Conservation (phyloP, 1,284 basidiomycete species). For the Puccinia horiana region DNA sequence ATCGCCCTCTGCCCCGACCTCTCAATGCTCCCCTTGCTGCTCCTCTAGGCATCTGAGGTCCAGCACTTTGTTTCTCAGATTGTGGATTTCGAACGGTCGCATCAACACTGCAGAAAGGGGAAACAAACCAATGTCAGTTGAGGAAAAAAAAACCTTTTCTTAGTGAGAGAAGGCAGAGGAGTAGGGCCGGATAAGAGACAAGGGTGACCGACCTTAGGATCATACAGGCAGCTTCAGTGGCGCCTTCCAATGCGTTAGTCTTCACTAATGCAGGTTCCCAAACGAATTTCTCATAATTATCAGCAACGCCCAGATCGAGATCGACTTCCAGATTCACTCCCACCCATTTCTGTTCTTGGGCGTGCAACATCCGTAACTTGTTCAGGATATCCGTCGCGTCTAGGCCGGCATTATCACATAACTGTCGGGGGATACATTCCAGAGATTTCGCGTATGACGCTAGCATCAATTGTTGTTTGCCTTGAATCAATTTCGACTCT, state of each 20-base stretch:
- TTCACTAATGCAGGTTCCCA: constrained; percentile 98
- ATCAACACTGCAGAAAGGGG: constrained; percentile 68
- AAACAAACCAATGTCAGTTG: background rate
- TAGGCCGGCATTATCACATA: constrained; percentile 96
- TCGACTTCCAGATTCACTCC: constrained; percentile 85
- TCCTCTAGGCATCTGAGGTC: constrained; percentile 79
- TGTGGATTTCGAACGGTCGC: constrained; percentile 92
- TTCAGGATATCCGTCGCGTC: constrained; percentile 98
- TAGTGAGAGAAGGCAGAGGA: background rate
- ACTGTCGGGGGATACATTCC: constrained; percentile 95
- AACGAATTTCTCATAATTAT: constrained; percentile 94
- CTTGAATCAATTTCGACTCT: constrained; percentile 86
- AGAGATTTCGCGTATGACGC: constrained; percentile 95
- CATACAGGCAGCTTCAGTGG: constrained; percentile 92
- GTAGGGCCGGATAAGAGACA: background rate
- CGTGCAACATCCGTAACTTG: constrained; percentile 95
- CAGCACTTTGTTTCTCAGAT: constrained; percentile 62
- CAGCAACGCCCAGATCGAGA: constrained; percentile 77
- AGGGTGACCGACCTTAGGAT: constrained; percentile 65
- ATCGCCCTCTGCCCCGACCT: constrained; percentile 72
- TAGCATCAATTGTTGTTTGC: constrained; percentile 93
- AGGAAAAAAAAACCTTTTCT: constrained; percentile 2
- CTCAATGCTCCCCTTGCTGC: constrained; percentile 77
- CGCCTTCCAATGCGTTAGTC: constrained; percentile 89
- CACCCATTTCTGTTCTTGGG: constrained; percentile 79